Conservation (phyloP, 2,329 filamentous ascomycete genomes). For the Fusarium nelsonii region DNA sequence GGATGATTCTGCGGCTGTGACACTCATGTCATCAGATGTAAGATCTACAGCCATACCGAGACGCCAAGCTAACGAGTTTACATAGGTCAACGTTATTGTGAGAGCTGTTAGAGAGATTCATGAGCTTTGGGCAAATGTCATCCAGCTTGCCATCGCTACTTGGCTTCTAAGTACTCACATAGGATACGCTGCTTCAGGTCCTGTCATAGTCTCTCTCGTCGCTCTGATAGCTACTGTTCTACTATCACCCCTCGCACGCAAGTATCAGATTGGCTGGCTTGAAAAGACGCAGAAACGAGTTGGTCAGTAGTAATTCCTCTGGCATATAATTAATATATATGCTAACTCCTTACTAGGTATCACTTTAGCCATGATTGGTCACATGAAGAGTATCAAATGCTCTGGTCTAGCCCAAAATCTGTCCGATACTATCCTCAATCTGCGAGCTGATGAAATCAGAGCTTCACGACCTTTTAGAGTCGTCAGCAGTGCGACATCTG, state of each 20-base stretch:
- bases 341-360: slow-evolving; percentile 37
- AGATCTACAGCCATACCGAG: background rate
- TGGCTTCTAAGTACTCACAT: slow-evolving; percentile 53
- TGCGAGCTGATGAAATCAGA: slow-evolving; percentile 54
- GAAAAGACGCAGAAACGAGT: slow-evolving; percentile 47
- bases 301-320: slow-evolving; percentile 32
- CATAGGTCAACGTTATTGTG: slow-evolving; percentile 55
- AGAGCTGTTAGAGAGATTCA: slow-evolving; percentile 53
- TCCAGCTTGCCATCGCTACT: slow-evolving; percentile 53
- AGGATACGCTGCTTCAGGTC: slow-evolving; percentile 52
- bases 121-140: slow-evolving; percentile 54
- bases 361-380: slow-evolving; percentile 53
- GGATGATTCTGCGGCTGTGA: slow-evolving; percentile 54
- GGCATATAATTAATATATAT: rapidly evolving
- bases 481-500: slow-evolving; percentile 52
- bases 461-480: slow-evolving; percentile 53
- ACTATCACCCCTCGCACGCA: slow-evolving; percentile 47
- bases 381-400: slow-evolving; percentile 59
- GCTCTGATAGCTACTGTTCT: slow-evolving; percentile 47
- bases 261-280: slow-evolving; percentile 48
- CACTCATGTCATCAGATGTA: slow-evolving; percentile 58
- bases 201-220: slow-evolving; percentile 50
- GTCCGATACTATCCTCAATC: slow-evolving; percentile 43
- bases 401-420: slow-evolving; percentile 54
- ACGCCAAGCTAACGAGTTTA: background rate